Conservation (phyloP, 2,329 filamentous ascomycete species). For the Pseudogymnoascus sp. region DNA sequence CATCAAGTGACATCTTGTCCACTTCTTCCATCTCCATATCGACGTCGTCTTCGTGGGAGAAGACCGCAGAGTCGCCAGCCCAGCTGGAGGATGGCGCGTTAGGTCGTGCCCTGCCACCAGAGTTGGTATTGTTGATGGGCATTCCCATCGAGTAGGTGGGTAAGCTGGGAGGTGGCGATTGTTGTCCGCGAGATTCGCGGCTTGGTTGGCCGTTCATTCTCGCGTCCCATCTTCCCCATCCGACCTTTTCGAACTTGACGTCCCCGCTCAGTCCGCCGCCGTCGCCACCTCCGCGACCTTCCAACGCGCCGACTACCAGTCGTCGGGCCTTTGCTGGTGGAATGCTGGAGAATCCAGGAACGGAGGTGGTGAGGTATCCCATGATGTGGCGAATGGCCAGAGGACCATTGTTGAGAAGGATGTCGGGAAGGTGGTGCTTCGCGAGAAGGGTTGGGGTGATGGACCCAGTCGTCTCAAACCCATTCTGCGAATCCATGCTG, state of each 20-base stretch:
- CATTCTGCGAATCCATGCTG: conserved; percentile 27
- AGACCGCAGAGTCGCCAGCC: conserved; percentile 63
- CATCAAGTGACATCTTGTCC: conserved; percentile 88
- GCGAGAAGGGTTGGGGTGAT: conserved; percentile 83
- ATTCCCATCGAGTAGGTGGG: conserved; percentile 42
- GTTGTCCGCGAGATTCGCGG: conserved; percentile 30
- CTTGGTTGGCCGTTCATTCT: conserved; percentile 57
- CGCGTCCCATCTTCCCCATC: conserved; percentile 95
- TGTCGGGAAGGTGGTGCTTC: conserved; percentile 82
- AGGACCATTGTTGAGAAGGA: conserved; percentile 81
- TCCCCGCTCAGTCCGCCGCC: conserved; percentile 57
- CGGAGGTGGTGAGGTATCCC: conserved; percentile 84
- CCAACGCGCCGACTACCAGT: conserved; percentile 84
- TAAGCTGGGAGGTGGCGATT: conserved; percentile 35
- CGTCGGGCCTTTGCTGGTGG: conserved; percentile 83
- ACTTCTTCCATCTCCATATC: conserved; percentile 73
- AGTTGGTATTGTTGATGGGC: conserved; percentile 43
- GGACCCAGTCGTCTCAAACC: conserved; percentile 63
- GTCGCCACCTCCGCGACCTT: conserved; percentile 57
- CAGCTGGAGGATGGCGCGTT: conserved; percentile 51
- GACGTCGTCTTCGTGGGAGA: conserved; percentile 62
- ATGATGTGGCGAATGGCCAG: conserved; percentile 93
- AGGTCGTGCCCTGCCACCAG: conserved; percentile 41
- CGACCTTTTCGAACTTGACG: conserved; percentile 87
- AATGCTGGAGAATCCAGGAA: conserved; percentile 86